Base-by-base conservation (phyloP, 2,329 filamentous ascomycete species). In the Arthrobotrys conoides region DNA sequence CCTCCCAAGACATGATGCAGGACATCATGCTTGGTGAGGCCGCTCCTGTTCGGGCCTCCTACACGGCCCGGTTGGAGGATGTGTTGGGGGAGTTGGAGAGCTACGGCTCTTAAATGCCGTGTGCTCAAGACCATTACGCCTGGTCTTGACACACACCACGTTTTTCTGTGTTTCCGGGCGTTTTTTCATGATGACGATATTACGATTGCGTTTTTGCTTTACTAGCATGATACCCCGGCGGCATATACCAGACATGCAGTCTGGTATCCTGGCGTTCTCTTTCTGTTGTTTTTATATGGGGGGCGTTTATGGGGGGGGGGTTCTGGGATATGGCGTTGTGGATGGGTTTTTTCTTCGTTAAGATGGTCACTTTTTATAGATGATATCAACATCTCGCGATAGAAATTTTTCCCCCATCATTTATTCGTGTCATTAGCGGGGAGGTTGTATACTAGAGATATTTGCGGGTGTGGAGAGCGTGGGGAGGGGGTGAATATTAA, bases 31-130 rank as follows among this genome's bases (percentile, higher is more conserved):
- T 75, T 24, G 68, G 68, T 20, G 75, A 78, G n/a, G 63, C 27
- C 6, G 68, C 68, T 14, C 57, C 68, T 24, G 16, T 10, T 18
- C 68, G 24, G 36, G 36, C 57, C 55, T 78, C 75, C 0, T 78
- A 78, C 27, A 78, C 75, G 8, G 44, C 51, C 12, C 68, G 68
- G 4, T 51, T 78, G 12, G 75, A 78, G 55, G 75, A 78, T 8
- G 65, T 78, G 10, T 14, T 78, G 46, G 68, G 20, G 1, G 75
- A 72, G 48, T 48, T 78, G 20, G 12, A 51, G 41, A 41, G 55
- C 36, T 72, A 69, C 30, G 30, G 63, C 27, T 36, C 49, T 44
- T 61, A n/a, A 41, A 41, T 30, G 27, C 27, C 27, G 27, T 30
- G 27, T 30, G 27, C 27, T 30, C 27, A 30, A 30, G 27, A 30